Conservation (phyloP, 2,329 filamentous ascomycete genomes). For the Thelonectria discophora region DNA sequence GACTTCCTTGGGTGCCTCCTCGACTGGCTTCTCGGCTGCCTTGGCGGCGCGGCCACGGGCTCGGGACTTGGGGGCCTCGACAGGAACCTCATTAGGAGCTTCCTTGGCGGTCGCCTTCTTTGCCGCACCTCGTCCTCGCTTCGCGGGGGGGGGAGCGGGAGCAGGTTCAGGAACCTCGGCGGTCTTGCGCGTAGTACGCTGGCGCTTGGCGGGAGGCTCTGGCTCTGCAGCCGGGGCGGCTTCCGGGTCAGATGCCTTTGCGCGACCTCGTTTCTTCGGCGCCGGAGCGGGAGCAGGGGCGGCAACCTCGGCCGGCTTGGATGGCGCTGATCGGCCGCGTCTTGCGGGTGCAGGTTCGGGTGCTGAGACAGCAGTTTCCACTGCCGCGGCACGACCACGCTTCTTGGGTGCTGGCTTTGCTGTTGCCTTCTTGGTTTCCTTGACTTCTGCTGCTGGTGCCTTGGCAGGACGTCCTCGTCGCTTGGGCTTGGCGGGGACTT, state of each 20-base stretch:
- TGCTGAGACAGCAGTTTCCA: constrained; percentile 1
- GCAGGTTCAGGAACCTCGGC: constrained; percentile 16
- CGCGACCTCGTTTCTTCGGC: constrained; percentile 33
- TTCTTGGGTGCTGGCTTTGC: constrained; percentile 30
- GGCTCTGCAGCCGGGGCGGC: constrained; percentile 21
- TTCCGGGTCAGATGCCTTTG: constrained; percentile 27
- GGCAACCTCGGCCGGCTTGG: background rate
- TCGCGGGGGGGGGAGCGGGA: background rate
- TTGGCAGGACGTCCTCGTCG: constrained; percentile 35
- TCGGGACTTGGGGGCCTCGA: constrained; percentile 2
- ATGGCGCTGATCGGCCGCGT: constrained; percentile 16
- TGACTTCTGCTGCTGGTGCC: constrained; percentile 12
- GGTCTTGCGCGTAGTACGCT: constrained; percentile 26
- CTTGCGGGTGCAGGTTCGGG: constrained; percentile 11
- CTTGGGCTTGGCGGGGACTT: constrained; percentile 20
- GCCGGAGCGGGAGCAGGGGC: constrained; percentile 12
- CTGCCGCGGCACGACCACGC: constrained; percentile 28
- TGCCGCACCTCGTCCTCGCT: constrained; percentile 18
- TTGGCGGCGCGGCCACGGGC: constrained; percentile 19
- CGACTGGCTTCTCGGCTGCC: constrained; percentile 4
- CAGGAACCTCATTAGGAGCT: background rate
- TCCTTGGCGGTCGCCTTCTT: constrained; percentile 14
- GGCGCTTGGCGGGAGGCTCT: constrained; percentile 34
- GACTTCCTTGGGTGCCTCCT: constrained; percentile 10
- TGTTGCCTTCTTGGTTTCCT: constrained; percentile 11